Evolutionary conservation across 306 rosid species (phyloP).

Genomic region (Cotoneaster glaucophyllus): DNA sequence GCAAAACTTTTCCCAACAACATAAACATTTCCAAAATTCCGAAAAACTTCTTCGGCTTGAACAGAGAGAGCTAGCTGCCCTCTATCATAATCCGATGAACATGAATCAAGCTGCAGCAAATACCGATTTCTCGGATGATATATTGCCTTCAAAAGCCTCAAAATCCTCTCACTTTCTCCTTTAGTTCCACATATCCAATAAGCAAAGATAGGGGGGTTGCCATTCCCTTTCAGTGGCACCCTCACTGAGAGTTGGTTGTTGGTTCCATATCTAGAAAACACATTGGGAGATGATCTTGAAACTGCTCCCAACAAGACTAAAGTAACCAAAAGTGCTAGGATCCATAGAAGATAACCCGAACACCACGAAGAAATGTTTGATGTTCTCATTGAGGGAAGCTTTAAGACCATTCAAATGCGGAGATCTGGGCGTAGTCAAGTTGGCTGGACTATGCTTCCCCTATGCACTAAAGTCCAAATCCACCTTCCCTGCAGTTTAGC

Average conservation of each 20-base stretch:
- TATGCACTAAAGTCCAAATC: neutral
- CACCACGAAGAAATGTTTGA: constrained; percentile 33
- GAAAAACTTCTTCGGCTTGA: constrained; percentile 41
- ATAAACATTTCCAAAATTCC: constrained; percentile 47
- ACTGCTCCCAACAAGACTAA: constrained; percentile 32
- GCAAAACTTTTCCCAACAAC: constrained; percentile 56
- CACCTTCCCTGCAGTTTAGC: neutral
- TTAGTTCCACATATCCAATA: constrained; percentile 55
- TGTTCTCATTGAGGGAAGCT: constrained; percentile 42
- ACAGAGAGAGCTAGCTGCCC: constrained; percentile 33
- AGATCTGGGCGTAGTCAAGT: neutral
- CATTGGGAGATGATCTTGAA: constrained; percentile 35
- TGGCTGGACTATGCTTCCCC: neutral
- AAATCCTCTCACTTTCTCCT: constrained; percentile 40
- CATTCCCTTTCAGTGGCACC: constrained; percentile 35
- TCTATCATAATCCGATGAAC: constrained; percentile 42
- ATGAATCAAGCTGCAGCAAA: constrained; percentile 58
- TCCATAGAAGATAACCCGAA: constrained; percentile 31
- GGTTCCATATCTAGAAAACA: constrained; percentile 16
- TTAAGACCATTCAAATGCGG: neutral
- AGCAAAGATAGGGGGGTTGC: constrained; percentile 57
- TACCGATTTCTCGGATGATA: constrained; percentile 77
- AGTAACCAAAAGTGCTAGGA: constrained; percentile 25
- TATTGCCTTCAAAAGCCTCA: constrained; percentile 56
- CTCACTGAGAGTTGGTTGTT: constrained; percentile 15